Evolutionary conservation across 805 yeast genomes (phyloP).

Genomic region (Cyberlindnera euphorbiiphila): DNA sequence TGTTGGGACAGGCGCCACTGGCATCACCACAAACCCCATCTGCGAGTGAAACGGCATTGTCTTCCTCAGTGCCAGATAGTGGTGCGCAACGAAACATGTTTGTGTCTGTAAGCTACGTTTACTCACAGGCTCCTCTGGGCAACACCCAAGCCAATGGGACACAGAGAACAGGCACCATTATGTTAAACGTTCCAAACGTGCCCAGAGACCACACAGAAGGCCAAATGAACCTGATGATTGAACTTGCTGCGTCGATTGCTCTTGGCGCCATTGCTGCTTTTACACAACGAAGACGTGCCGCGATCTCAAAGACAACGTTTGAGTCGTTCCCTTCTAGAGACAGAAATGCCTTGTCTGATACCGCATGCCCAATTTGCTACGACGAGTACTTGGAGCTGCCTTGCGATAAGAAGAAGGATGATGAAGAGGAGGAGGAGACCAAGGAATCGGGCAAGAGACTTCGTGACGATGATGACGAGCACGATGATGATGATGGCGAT

Average conservation of each 20-base stretch:
- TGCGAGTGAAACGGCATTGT: too few relatives aligned
- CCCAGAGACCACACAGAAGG: slow-evolving; percentile 56
- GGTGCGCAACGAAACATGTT: slow-evolving; percentile 34
- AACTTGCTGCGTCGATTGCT: slow-evolving; percentile 68
- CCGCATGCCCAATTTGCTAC: slow-evolving; percentile 61
- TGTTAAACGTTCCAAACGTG: slow-evolving; percentile 65
- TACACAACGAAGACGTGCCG: slow-evolving; percentile 36
- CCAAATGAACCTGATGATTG: slow-evolving; percentile 50
- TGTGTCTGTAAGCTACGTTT: slow-evolving; percentile 38
- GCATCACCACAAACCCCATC: too few relatives aligned
- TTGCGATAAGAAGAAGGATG: not conserved
- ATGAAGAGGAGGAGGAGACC: slow-evolving; percentile 24
- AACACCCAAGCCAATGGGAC: not conserved
- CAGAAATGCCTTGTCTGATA: slow-evolving; percentile 31
- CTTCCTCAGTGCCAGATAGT: too few relatives aligned
- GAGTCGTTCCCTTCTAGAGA: slow-evolving; percentile 42
- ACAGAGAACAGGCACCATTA: slow-evolving; percentile 50
- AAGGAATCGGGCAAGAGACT: slow-evolving; percentile 23
- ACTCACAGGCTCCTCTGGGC: slow-evolving; percentile 15
- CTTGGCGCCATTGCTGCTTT: slow-evolving; percentile 55
- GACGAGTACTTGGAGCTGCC: slow-evolving; percentile 36
- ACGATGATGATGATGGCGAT: slow-evolving; percentile 9
- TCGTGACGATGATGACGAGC: slow-evolving; percentile 22
- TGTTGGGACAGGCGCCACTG: too few relatives aligned
- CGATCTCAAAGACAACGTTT: slow-evolving; percentile 48